phyloP scores from a whole-genome alignment of 163 green algal genomes.

The Trebouxia gelatinosa region DNA sequence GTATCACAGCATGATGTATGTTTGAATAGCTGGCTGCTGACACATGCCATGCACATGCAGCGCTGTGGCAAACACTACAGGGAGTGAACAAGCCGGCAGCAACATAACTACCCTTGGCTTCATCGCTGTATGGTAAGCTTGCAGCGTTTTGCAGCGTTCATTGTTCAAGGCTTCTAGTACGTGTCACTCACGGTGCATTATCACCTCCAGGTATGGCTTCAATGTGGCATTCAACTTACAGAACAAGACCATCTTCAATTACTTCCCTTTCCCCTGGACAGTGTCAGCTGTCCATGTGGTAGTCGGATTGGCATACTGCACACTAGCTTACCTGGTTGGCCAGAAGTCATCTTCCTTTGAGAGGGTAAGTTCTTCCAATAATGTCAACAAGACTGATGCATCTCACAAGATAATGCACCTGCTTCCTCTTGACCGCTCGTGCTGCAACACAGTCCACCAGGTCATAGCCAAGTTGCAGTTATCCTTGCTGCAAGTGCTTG shows the following conservation, averaged over 20 bases:
- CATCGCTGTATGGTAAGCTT: conserved; percentile 7
- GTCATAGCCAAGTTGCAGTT: too few relatives aligned
- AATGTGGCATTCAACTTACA: conserved; percentile 99
- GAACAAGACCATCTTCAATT: conserved; percentile 99
- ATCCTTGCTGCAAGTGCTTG: too few relatives aligned
- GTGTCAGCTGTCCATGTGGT: conserved; percentile 96
- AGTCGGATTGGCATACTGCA: conserved; percentile 92
- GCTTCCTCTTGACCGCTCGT: not conserved
- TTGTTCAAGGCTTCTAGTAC: not conserved
- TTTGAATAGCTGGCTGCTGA: not conserved
- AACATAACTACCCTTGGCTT: conserved; percentile 21
- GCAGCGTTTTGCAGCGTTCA: not conserved
- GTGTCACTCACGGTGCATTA: not conserved
- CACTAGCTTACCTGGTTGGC: conserved; percentile 80
- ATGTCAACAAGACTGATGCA: not conserved
- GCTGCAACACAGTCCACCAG: too few relatives aligned
- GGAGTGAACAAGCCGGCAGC: conserved; percentile 1
- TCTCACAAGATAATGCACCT: conserved; percentile 7
- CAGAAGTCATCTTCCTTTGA: conserved; percentile 89
- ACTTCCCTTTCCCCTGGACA: conserved; percentile 98
- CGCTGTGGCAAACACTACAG: not conserved
- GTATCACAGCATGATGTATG: too few relatives aligned
- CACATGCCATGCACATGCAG: not conserved
- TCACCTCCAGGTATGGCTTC: conserved; percentile 74
- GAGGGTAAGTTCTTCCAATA: conserved; percentile 63